Percentiles rank a stretch among this genome's conserved stretches.
These are phyloP conservation scores for Leccinum longicurvipes DNA, from an alignment of 768 basidiomycete genomes.

Conservation along the genomic window DNA sequence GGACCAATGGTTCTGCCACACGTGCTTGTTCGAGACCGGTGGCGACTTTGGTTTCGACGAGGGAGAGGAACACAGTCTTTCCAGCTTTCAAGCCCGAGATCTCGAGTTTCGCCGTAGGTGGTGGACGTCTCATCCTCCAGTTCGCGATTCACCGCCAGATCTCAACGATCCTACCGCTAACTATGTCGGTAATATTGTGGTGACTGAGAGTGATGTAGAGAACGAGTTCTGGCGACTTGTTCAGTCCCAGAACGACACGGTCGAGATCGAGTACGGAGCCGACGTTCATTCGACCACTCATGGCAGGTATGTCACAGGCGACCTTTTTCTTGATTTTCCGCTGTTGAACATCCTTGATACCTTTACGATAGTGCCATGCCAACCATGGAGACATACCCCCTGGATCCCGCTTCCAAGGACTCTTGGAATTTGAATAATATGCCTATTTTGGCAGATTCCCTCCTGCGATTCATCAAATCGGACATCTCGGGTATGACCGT, in stretches of 20 bases:
- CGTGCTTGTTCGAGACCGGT: conserved; percentile 86
- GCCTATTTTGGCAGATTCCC: conserved; percentile 87
- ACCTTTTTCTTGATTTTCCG: conserved; percentile 17
- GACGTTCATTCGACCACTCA: conserved; percentile 97
- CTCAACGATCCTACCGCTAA: conserved; percentile 51
- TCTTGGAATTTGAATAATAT: conserved; percentile 99
- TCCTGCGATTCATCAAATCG: conserved; percentile 95
- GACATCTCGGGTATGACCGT: conserved; percentile 99
- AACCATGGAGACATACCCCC: conserved; percentile 89
- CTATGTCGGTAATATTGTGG: conserved; percentile 53
- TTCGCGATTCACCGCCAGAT: conserved; percentile 28
- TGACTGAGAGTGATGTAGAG: conserved; percentile 93
- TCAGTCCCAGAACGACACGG: conserved; percentile 82
- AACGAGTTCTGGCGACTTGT: conserved; percentile 96
- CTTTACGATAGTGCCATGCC: conserved; percentile 76
- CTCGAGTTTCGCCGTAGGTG: conserved; percentile 84
- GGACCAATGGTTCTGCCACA: conserved; percentile 95
- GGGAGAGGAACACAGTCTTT: conserved; percentile 91
- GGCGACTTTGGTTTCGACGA: conserved; percentile 98
- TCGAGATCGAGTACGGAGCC: conserved; percentile 99
- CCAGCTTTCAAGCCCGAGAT: conserved; percentile 90
- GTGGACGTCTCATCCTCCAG: conserved; percentile 77
- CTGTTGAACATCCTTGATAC: conserved; percentile 24
- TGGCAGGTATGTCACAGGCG: conserved; percentile 69
- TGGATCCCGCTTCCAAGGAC: conserved; percentile 82